Evolutionary conservation across 306 rosid species (phyloP), one percentile per base, ranked within the genome.

Genomic region (Alnus rubra): DNA sequence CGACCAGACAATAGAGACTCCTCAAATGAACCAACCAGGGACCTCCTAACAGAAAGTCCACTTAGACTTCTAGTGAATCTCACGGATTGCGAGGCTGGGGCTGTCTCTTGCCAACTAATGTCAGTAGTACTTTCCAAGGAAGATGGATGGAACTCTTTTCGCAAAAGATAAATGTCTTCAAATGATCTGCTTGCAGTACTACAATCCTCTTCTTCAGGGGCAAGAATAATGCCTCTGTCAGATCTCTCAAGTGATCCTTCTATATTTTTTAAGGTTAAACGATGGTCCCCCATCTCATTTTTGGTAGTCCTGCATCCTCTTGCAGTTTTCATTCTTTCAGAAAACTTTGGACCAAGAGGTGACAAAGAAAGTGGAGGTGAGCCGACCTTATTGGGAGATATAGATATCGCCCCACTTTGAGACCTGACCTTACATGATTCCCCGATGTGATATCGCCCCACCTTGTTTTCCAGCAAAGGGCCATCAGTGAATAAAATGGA

Each of bases 1-100:
- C 97, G 91, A 52, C 99, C 99, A 70, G 99, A 96, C 76, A 96
- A 84, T 76, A 96, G 91, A 81, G 99, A 96, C 85, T 96, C 99
- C 87, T 93, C 99, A 75, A 96, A 96, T 6, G 99, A 96, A 81
- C 99, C 99, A 84, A 96, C 97, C 79, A 96, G 89, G 15, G 99
- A 96, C 86, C 99, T 93, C 82, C 97, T 84, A 14, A 91, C 85
- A 0, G 97, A 82, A 75, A 81, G 91, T 74, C 97, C 98, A 86
- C 98, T 93, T 83, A 91, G 84, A 86, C 96, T 92, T 90, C 93
- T 86, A 79, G 84, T 79, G 71, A 89, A 89, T 79, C 93, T 89
- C 80, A 49, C 55, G 62, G 87, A 80, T 51, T 81, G 88, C 62
- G 93, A 71, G 37, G 78, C 54, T 44, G 88, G 90, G 31, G 77